Base-by-base conservation (phyloP, 2,329 filamentous ascomycete species). In the Aschersonia sp. region DNA sequence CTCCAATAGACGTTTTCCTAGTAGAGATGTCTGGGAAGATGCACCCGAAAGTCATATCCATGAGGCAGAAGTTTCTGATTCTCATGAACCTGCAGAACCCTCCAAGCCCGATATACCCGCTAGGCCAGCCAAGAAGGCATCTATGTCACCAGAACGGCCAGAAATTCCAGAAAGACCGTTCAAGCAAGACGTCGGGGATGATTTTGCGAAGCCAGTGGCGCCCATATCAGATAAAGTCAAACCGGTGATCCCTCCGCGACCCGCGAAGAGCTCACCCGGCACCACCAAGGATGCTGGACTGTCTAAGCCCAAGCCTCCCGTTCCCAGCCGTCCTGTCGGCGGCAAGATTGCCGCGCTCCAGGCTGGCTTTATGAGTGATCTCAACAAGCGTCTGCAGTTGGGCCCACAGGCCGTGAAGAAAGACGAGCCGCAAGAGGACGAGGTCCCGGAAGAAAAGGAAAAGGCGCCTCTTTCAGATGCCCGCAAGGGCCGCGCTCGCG, bases 21-120 rank as follows among this genome's bases (percentile, higher is more conserved):
- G 89, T 61, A 80, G 81, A 47, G 90, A 97, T 64, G 80, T 96
- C 42, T 96, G 90, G 90, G 90, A 97, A 67, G 90, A 97, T 62
- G 81, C 78, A 0, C 90, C 90, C 1, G 87, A 94, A 56, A 90
- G 86, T 57, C 76, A 85, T 49, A 75, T 84, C 53, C 75, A 94
- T 22, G 80, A 88, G 57, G 85, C 89, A 0, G 89, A 83, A 0
- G 81, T 94, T 58, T 63, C 54, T 53, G 64, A 55, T 51, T 56
- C 62, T 9, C 57, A 55, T 6, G 14, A 22, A 12, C 5, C 40
- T 42, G 50, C 58, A 46, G 57, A 61, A 57, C 60, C 49, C 8
- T 42, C 44, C 9, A 60, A 59, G 46, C 58, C 61, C 8, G 54
- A 58, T 5, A 53, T 63, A 5, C 63, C 62, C 8, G 48, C 52